Base-by-base conservation (phyloP, 2,329 filamentous ascomycete species). In the Epichloe scottii region DNA sequence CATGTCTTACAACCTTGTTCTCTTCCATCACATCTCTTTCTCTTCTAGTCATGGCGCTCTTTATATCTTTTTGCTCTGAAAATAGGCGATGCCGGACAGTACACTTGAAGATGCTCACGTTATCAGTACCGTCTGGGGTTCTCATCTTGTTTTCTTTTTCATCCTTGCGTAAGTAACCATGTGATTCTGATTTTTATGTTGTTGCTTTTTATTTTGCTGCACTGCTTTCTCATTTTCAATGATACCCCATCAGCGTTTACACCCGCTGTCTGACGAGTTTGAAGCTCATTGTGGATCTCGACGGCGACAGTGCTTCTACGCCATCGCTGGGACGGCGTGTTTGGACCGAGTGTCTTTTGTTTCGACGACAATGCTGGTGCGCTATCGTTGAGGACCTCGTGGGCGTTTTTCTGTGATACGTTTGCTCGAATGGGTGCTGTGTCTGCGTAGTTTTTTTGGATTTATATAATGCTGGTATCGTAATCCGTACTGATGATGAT, bases 281-380 rank as follows among this genome's bases (percentile, higher is more conserved):
- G 39, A 48, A 54, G 56, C 17, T 61, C 52, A 12, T 54, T 41
- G 51, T 52, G 57, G 12, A 15, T 61, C 69, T 76, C 72, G 73
- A 72, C 72, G 69, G 72, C 70, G 71, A 76, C 63, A 76, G 73
- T 75, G 73, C 73, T 73, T 55, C 63, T 75, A 74, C 73, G 73
- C 73, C 73, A 76, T 76, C 68, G 71, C 71, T 71, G 71, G 70
- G 73, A 75, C 71, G 72, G 72, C 66, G 72, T 70, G 67, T 73
- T 69, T 69, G 64, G 65, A 73, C 71, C 68, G 72, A 71, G 71
- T 34, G n/a, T 59, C 37, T 46, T 46, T 63, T 40, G 62, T 61
- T 58, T 59, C 56, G 54, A 60, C 72, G 73, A 77, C 66, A 77
- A 76, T 77, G 74, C 74, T 69, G 48, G 53, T 69, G 67, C 74